Conservation (phyloP, 1,139 yeast species). For the Yamadazyma friedrichii region DNA sequence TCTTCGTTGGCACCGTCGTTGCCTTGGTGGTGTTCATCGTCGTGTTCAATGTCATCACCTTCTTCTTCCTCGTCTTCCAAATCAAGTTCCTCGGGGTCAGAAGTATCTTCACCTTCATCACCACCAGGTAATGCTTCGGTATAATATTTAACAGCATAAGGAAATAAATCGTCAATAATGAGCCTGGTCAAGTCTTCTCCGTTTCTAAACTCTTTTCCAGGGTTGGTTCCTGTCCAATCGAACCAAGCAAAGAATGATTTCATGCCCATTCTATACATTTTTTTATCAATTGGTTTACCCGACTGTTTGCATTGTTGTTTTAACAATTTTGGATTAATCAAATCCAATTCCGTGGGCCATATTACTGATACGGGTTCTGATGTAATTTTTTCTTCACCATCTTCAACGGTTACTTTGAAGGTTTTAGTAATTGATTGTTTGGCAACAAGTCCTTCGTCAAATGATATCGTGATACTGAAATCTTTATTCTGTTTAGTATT, state of each 20-base stretch:
- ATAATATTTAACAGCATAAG: slow-evolving; percentile 71
- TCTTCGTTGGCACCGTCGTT: slow-evolving; percentile 3
- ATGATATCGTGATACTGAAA: slow-evolving; percentile 56
- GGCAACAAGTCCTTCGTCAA: slow-evolving; percentile 40
- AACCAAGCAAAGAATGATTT: slow-evolving; percentile 74
- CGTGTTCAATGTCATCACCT: slow-evolving; percentile 9
- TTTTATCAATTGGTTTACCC: slow-evolving; percentile 52
- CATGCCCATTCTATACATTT: slow-evolving; percentile 65
- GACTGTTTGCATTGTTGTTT: slow-evolving; percentile 25
- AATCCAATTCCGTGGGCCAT: slow-evolving; percentile 61
- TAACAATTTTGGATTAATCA: slow-evolving; percentile 51
- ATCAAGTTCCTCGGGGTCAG: slow-evolving; percentile 56
- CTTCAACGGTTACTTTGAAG: slow-evolving; percentile 44
- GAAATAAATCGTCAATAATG: slow-evolving; percentile 64
- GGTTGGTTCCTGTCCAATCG: slow-evolving; percentile 70
- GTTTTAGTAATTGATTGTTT: slow-evolving; percentile 54
- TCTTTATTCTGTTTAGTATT: slow-evolving; percentile 39
- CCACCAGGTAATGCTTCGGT: slow-evolving; percentile 64
- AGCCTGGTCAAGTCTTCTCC: slow-evolving; percentile 70
- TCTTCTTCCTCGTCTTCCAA: slow-evolving; percentile 47
- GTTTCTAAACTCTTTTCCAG: slow-evolving; percentile 69
- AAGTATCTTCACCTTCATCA: slow-evolving; percentile 52
- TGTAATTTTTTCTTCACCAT: slow-evolving; percentile 51
- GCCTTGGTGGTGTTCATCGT: background rate
- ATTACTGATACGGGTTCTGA: slow-evolving; percentile 50